phyloP scores from a whole-genome alignment of 495 filamentous ascomycete genomes.

The Xylaria intraflava region DNA sequence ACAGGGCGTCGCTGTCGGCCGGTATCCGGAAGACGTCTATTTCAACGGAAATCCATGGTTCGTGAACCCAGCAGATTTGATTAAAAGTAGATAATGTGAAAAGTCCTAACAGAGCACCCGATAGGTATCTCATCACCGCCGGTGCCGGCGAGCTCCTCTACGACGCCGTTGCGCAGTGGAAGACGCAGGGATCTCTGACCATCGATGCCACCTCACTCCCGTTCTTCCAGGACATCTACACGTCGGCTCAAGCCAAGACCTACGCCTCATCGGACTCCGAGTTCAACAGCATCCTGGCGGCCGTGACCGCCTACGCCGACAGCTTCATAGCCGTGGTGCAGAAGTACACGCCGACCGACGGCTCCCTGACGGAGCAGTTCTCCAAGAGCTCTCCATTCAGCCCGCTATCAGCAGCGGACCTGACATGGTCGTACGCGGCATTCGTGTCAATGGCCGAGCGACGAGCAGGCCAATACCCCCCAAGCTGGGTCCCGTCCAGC shows the following conservation, averaged over 20 bases:
- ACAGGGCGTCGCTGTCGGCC: constrained; percentile 50
- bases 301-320: constrained; percentile 53
- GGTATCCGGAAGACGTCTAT: constrained; percentile 58
- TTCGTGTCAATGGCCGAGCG: constrained; percentile 30
- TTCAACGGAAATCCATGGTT: constrained; percentile 39
- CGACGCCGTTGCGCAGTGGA: constrained; percentile 53
- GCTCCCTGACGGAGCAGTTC: constrained; percentile 54
- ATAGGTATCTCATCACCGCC: constrained; percentile 33
- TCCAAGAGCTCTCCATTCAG: constrained; percentile 38
- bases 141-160: constrained; percentile 58
- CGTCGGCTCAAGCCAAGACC: constrained; percentile 35
- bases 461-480: constrained; percentile 20
- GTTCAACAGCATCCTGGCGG: constrained; percentile 43
- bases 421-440: constrained; percentile 50
- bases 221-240: constrained; percentile 48
- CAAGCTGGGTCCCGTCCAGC: constrained; percentile 18
- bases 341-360: constrained; percentile 45
- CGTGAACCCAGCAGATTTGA: neutral
- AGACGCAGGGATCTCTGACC: constrained; percentile 34
- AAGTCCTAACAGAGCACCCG: neutral
- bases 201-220: constrained; percentile 40
- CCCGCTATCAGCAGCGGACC: constrained; percentile 43
- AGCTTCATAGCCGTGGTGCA: constrained; percentile 48
- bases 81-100: too few relatives aligned
- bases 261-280: constrained; percentile 10